Base-by-base conservation (phyloP, 83 land plant species). In the Diphasiastrum complanatum region DNA sequence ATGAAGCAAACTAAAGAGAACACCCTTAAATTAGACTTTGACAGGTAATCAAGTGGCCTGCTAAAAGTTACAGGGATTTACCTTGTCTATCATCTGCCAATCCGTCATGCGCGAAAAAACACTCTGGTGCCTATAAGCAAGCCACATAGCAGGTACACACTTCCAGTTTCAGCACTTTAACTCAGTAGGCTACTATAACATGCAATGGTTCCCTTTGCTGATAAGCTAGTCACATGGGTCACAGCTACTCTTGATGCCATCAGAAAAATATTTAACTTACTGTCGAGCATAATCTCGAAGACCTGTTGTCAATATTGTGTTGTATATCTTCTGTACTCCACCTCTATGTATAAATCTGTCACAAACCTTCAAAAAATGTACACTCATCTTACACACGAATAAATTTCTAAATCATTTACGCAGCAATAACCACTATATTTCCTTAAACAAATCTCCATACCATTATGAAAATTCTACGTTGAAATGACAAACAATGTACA, bases 41-140 rank as follows among this genome's bases (percentile, higher is more conserved):
- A n/a, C n/a, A n/a, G n/a, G n/a, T n/a, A n/a, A n/a, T n/a, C n/a
- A n/a, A n/a, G n/a, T n/a, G n/a, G n/a, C n/a, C n/a, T n/a, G n/a
- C n/a, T n/a, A n/a, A n/a, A n/a, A n/a, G n/a, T n/a, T n/a, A n/a
- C n/a, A n/a, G n/a, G n/a, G n/a, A n/a, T n/a, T n/a, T 49, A 92
- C 97, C 97, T 83, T 85, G 46, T 66, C 76, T 19, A 92, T 78
- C 30, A 81, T 67, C 48, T 88, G 79, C 98, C 98, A 88, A 38
- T 92, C 74, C 28, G 87, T 84, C 57, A 92, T 77, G 16, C 82
- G 83, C 60, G 81, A 63, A 29, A 64, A 76, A 2, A 56, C 69
- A 65, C 72, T 51, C 65, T 83, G 79, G 73, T 92, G 95, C 71
- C 95, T 92, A 78, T 68, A 85, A 25, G 31, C 41, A 25, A 53